Evolutionary conservation across 2,329 filamentous ascomycete genomes (phyloP), one percentile per base, ranked within the genome.

Genomic region (Davidsoniella virescens): DNA sequence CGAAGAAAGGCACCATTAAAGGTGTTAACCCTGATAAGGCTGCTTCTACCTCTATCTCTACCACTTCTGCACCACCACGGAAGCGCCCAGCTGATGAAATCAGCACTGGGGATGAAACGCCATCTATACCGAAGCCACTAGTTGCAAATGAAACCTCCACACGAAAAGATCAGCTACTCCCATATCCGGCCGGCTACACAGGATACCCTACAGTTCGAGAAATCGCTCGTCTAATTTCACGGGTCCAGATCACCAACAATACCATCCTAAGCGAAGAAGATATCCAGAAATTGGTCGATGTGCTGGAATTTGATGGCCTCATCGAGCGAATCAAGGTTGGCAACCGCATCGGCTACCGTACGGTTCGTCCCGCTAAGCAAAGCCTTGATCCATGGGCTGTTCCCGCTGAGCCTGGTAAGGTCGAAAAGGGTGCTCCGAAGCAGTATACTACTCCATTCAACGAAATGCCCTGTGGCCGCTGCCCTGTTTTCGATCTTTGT

Each of bases 401-500:
- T 7, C 51, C 50, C 16, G 37, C 46, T 10, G 44, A 49, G 42
- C 44, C 41, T 10, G 64, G 63, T 6, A 59, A 62, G 23, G 63
- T 67, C 12, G 63, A 65, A 17, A 60, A 51, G 37, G 55, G 62
- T 3, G 63, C 63, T 4, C 69, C 58, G 51, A 68, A 69, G 47
- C 64, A 68, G 14, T 66, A 66, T 48, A 59, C 72, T 56, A 94
- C 88, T 57, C 84, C 84, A 3, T 78, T 90, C 56, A 93, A 85
- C 1, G 87, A 95, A 63, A 81, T 83, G 2, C 92, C 92, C 1
- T 98, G 92, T 63, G 88, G 90, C 2, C 74, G 79, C 50, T 98
- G 92, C 64, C 92, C 92, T 0, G 90, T 95, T 2, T 94, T 94
- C 62, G 83, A 92, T 52, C 72, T 96, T 2, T 98, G 92, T 62